These are phyloP conservation scores for Daldinia bambusicola DNA, from an alignment of 495 filamentous ascomycete species.

Conservation along the genomic window DNA sequence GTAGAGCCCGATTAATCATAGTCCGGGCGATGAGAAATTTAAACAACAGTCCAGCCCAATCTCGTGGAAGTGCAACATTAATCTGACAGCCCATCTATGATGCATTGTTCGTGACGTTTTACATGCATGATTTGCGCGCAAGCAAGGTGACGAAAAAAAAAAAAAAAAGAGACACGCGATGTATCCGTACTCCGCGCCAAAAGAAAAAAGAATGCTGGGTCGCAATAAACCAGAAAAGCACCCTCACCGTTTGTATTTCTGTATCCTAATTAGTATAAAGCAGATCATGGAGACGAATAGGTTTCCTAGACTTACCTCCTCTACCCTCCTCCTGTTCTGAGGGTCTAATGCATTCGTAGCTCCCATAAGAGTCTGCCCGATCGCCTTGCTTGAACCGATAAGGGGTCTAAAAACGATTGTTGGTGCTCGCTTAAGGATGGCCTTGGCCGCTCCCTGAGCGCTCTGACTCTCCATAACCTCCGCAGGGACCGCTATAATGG, in stretches of 20 bases:
- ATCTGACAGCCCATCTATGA: conserved; percentile 43
- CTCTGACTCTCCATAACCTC: conserved; percentile 89
- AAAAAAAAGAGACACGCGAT: not conserved
- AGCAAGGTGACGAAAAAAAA: conserved; percentile 1
- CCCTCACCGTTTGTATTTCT: conserved; percentile 58
- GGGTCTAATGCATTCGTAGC: conserved; percentile 94
- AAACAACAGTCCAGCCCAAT: conserved; percentile 27
- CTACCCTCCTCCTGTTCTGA: conserved; percentile 80
- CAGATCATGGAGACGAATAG: not conserved
- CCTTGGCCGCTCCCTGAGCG: conserved; percentile 82
- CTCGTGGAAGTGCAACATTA: conserved; percentile 31
- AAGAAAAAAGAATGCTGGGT: conserved; percentile 4
- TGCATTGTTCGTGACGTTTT: conserved; percentile 31
- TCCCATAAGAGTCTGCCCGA: conserved; percentile 88
- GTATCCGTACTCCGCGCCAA: conserved; percentile 32
- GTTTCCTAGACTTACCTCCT: conserved; percentile 74
- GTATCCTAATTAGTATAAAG: conserved; percentile 38
- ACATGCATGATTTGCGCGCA: conserved; percentile 21
- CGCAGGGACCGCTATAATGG: conserved; percentile 91
- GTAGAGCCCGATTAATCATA: conserved; percentile 1
- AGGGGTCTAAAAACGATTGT: conserved; percentile 91
- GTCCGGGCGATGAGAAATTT: not conserved
- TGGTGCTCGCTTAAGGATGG: conserved; percentile 82
- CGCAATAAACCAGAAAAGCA: conserved; percentile 4
- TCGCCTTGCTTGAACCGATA: conserved; percentile 89